These are phyloP conservation scores for Teunomyces panamensis DNA, from an alignment of 805 yeast species.

Conservation along the genomic window DNA sequence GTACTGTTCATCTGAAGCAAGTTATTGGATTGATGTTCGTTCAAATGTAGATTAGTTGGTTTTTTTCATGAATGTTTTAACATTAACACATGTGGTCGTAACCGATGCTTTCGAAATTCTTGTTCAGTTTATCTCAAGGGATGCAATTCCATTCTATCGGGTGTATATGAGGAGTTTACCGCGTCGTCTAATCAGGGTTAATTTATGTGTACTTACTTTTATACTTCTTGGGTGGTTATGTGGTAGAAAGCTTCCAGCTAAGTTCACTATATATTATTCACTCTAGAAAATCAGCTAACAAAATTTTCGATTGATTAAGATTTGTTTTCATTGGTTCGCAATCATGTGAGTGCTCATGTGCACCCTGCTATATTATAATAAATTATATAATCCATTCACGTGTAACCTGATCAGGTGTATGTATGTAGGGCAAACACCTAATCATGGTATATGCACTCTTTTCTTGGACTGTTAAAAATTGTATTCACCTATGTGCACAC, in stretches of 20 bases:
- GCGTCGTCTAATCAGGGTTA: not conserved
- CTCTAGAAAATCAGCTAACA: constrained; percentile 4
- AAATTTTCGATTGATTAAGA: constrained; percentile 4
- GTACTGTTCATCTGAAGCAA: not conserved
- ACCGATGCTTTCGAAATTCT: not conserved
- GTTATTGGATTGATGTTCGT: not conserved
- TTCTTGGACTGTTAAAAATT: not conserved
- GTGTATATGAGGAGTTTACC: not conserved
- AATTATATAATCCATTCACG: not conserved
- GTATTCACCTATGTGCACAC: not conserved
- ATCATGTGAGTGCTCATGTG: constrained; percentile 4
- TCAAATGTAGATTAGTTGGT: not conserved
- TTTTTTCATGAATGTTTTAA: not conserved
- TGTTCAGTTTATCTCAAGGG: not conserved
- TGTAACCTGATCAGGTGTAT: not conserved
- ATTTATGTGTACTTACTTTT: constrained; percentile 1
- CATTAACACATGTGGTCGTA: not conserved
- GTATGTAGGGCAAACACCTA: not conserved
- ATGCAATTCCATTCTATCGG: not conserved
- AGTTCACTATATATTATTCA: constrained; percentile 3
- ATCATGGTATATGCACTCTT: not conserved
- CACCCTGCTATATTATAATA: not conserved
- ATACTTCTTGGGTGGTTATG: constrained; percentile 2
- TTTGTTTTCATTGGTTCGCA: constrained; percentile 3
- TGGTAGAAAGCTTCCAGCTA: constrained; percentile 2